Conservation (phyloP, 495 filamentous ascomycete species). For the Staphylotrichum longicolle region DNA sequence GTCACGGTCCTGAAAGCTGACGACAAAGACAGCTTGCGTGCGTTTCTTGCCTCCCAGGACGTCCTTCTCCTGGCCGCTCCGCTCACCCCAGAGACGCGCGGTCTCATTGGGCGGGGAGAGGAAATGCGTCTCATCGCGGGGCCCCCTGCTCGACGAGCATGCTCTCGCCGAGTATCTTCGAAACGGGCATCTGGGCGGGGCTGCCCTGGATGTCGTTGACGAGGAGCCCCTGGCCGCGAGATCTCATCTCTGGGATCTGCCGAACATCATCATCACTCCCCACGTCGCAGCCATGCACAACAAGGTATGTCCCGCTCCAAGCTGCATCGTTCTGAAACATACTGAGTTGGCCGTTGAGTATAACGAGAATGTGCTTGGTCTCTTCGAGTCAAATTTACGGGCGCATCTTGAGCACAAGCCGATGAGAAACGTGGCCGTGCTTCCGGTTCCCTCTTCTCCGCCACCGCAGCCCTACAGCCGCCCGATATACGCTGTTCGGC, state of each 20-base stretch:
- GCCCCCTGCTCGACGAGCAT: slow-evolving; percentile 1
- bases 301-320: neutral
- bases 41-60: neutral
- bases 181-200: neutral
- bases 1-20: neutral
- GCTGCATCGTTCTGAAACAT: neutral
- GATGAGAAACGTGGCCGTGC: neutral
- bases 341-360: neutral
- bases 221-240: slow-evolving; percentile 2
- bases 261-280: slow-evolving; percentile 2
- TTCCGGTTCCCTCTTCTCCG: neutral
- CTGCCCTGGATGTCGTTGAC: neutral
- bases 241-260: neutral
- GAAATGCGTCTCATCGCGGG: no score
- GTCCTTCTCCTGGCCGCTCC: slow-evolving; percentile 5
- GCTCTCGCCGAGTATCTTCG: slow-evolving; percentile 1
- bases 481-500: neutral
- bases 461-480: neutral
- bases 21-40: neutral
- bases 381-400: neutral
- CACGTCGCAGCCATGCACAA: slow-evolving; percentile 2
- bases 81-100: neutral
- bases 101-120: no score
- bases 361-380: neutral
- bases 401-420: slow-evolving; percentile 1